A percentile compares a stretch with the other conserved stretches of the same genome.
phyloP scores from a whole-genome alignment of 75 land plant species.

The Pinus taeda region DNA sequence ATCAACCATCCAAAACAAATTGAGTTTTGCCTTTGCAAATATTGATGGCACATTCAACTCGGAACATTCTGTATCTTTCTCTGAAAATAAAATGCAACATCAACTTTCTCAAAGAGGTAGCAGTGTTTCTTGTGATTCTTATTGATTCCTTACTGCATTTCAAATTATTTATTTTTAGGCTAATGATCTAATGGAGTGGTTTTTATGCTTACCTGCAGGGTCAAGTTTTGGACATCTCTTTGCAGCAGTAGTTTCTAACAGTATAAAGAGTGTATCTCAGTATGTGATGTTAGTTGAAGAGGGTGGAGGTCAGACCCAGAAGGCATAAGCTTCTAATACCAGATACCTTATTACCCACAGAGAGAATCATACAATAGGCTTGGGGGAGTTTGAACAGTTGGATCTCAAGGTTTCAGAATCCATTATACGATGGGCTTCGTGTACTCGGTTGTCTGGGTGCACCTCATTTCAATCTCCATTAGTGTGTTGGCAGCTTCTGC shows the following conservation, averaged over 20 bases:
- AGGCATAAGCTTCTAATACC: constrained; percentile 9
- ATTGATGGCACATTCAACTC: constrained; percentile 3
- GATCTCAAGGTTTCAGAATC: constrained; percentile 58
- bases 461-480: constrained; percentile 55
- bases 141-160: not conserved
- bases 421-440: constrained; percentile 67
- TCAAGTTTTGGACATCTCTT: constrained; percentile 16
- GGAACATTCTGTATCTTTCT: not conserved
- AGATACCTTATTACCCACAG: constrained; percentile 18
- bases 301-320: constrained; percentile 3
- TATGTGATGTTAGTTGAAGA: constrained; percentile 13
- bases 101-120: constrained; percentile 10
- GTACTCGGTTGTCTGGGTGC: constrained; percentile 46
- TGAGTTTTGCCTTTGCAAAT: constrained; percentile 49
- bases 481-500: constrained; percentile 36
- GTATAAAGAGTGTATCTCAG: constrained; percentile 9
- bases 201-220: constrained; percentile 21
- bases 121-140: not conserved
- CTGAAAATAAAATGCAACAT: constrained; percentile 4
- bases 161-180: not conserved
- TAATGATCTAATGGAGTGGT: not conserved
- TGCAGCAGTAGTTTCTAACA: constrained; percentile 8
- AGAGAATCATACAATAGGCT: constrained; percentile 59
- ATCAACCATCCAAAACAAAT: constrained; percentile 20
- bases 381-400: constrained; percentile 57